Conservation (phyloP, 495 filamentous ascomycete species). For the Neohortaea acidophila region DNA sequence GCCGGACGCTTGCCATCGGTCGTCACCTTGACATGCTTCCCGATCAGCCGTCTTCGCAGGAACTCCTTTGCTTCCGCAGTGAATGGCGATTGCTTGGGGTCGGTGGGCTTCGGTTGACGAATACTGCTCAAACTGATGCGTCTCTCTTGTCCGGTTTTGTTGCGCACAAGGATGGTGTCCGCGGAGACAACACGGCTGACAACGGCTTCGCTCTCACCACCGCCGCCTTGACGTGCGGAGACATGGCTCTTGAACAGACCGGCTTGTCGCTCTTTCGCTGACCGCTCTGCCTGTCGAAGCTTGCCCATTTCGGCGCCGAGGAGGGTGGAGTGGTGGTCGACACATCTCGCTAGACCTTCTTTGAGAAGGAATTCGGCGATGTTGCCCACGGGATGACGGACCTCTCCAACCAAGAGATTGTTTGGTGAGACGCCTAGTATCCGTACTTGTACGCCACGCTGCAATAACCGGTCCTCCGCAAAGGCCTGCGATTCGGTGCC, state of each 20-base stretch:
- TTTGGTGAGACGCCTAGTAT: slow-evolving; percentile 78
- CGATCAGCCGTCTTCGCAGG: slow-evolving; percentile 81
- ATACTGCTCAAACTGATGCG: slow-evolving; percentile 85
- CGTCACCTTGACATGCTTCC: slow-evolving; percentile 77
- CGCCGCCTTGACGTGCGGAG: slow-evolving; percentile 38
- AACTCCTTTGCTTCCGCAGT: slow-evolving; percentile 91
- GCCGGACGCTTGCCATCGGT: slow-evolving; percentile 86
- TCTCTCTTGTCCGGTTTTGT: slow-evolving; percentile 70
- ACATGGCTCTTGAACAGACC: slow-evolving; percentile 69
- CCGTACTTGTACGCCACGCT: slow-evolving; percentile 67
- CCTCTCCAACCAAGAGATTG: slow-evolving; percentile 30
- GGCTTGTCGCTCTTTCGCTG: slow-evolving; percentile 55
- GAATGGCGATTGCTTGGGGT: slow-evolving; percentile 71
- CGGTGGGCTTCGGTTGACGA: slow-evolving; percentile 71
- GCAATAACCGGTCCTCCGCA: slow-evolving; percentile 68
- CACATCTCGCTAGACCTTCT: slow-evolving; percentile 78
- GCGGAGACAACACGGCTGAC: slow-evolving; percentile 76
- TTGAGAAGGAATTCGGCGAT: slow-evolving; percentile 79
- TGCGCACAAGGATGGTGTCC: slow-evolving; percentile 74
- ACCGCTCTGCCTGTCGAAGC: slow-evolving; percentile 74
- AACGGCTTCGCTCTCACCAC: slow-evolving; percentile 54
- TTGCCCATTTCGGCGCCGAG: slow-evolving; percentile 72
- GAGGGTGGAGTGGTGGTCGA: slow-evolving; percentile 82
- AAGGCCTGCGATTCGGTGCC: slow-evolving; percentile 75
- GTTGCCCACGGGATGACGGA: slow-evolving; percentile 78